Percentiles rank a stretch among this genome's conserved stretches.
These are phyloP conservation scores for Fusarium kyushuense DNA, from an alignment of 2,329 filamentous ascomycete genomes.

Conservation along the genomic window DNA sequence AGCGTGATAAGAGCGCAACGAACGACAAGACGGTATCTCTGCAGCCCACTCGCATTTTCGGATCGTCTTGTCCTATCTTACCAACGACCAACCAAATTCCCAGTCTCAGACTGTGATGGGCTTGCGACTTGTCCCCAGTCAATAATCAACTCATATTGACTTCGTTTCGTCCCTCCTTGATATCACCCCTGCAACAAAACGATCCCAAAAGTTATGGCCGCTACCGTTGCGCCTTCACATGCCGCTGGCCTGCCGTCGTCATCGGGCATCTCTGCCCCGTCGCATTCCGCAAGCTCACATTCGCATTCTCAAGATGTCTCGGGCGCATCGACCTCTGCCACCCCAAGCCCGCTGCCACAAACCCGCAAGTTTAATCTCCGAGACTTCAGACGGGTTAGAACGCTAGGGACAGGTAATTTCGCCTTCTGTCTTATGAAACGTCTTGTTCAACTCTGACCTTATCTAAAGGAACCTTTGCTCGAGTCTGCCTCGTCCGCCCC, in stretches of 20 bases:
- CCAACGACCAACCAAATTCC: constrained; percentile 3
- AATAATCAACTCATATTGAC: constrained; percentile 24
- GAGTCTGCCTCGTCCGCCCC: constrained; percentile 81
- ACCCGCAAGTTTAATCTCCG: constrained; percentile 51
- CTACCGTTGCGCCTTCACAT: constrained; percentile 51
- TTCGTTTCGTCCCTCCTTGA: constrained; percentile 4
- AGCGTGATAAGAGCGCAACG: constrained; percentile 30
- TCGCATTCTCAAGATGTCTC: constrained; percentile 36
- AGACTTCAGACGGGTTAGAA: constrained; percentile 80
- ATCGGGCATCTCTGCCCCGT: constrained; percentile 40
- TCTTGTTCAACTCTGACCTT: constrained; percentile 8
- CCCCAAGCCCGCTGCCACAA: constrained; percentile 44
- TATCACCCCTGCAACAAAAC: background rate
- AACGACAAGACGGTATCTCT: constrained; percentile 13
- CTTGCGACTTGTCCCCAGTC: constrained; percentile 28
- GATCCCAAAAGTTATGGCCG: constrained; percentile 45
- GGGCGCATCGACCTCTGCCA: constrained; percentile 18
- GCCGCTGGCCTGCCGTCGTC: constrained; percentile 44
- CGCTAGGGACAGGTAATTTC: constrained; percentile 76
- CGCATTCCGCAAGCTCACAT: constrained; percentile 36
- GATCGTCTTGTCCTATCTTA: constrained; percentile 2
- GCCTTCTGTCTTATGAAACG: background rate
- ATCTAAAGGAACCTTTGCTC: constrained; percentile 77
- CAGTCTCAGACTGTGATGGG: constrained; percentile 26
- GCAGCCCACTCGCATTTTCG: constrained; percentile 4